These are phyloP conservation scores for Ichthyophthirius multifiliis DNA, from an alignment of 169 alveolate species.

Conservation along the genomic window DNA sequence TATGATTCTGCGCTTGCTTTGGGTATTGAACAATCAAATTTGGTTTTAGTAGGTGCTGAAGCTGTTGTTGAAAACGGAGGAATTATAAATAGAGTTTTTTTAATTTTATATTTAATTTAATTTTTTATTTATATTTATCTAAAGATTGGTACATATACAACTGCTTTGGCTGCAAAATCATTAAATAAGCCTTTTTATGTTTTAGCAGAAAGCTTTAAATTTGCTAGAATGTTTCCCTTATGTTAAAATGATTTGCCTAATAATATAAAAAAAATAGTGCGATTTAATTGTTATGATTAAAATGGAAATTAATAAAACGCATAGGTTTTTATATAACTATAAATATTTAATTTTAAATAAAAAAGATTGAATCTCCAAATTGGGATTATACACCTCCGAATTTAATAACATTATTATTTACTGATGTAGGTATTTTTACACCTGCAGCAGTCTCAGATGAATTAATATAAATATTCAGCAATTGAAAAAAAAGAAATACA, in stretches of 20 bases:
- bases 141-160: conserved; percentile 67
- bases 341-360: not conserved
- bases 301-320: not conserved
- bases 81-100: conserved; percentile 70
- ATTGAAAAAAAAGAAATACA: too few species aligned
- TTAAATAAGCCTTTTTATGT: conserved; percentile 80
- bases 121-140: not conserved
- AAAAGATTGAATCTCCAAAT: conserved; percentile 24
- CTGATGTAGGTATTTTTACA: conserved; percentile 83
- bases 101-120: not conserved
- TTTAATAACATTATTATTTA: conserved; percentile 69
- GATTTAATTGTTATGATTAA: not conserved
- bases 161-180: conserved; percentile 72
- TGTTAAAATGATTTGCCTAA: conserved; percentile 62
- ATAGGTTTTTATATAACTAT: not conserved
- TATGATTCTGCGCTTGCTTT: conserved; percentile 71
- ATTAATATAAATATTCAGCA: conserved; percentile 67
- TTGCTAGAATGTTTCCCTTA: conserved; percentile 69
- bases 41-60: conserved; percentile 79
- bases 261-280: not conserved
- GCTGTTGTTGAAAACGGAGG: conserved; percentile 90
- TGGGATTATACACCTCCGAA: conserved; percentile 87
- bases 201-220: conserved; percentile 73
- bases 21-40: conserved; percentile 68
- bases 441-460: conserved; percentile 88